phyloP scores from a whole-genome alignment of 2,329 filamentous ascomycete genomes.

The Tolypocladium sp. region DNA sequence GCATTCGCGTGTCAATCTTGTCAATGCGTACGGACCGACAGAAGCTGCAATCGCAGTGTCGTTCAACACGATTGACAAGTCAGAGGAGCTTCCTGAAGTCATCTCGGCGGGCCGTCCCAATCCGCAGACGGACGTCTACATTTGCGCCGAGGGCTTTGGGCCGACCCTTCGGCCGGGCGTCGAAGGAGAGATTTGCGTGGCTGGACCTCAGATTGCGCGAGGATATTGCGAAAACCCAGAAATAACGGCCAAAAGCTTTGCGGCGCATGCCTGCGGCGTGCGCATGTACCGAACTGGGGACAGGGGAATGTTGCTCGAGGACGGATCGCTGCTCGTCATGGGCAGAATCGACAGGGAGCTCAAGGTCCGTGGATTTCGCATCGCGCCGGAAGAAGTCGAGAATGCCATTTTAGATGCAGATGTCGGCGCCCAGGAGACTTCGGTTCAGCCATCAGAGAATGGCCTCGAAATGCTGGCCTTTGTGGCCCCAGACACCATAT shows the following conservation, averaged over 20 bases:
- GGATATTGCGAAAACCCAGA: slow-evolving; percentile 5
- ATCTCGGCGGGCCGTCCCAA: slow-evolving; percentile 1
- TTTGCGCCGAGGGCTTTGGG: slow-evolving; percentile 3
- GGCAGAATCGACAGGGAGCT: slow-evolving; percentile 8
- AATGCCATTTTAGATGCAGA: slow-evolving; percentile 2
- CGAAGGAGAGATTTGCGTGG: slow-evolving; percentile 5
- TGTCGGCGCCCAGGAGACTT: slow-evolving; percentile 1
- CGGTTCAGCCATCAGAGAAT: slow-evolving; percentile 4
- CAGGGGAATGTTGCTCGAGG: slow-evolving; percentile 1
- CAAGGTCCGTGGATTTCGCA: slow-evolving; percentile 8
- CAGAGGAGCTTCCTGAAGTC: background rate
- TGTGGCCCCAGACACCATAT: slow-evolving; percentile 1
- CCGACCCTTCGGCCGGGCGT: background rate
- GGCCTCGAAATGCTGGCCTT: slow-evolving; percentile 3
- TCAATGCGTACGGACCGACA: slow-evolving; percentile 3
- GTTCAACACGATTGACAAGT: slow-evolving; percentile 3
- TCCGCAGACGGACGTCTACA: background rate
- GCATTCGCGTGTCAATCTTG: slow-evolving; percentile 4
- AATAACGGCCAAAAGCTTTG: slow-evolving; percentile 2
- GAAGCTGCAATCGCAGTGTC: slow-evolving; percentile 4
- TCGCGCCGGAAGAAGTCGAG: slow-evolving; percentile 9
- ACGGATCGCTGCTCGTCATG: slow-evolving; percentile 4
- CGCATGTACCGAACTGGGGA: slow-evolving; percentile 9
- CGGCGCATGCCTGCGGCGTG: background rate
- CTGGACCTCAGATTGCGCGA: slow-evolving; percentile 3